Conservation (phyloP, 2,329 filamentous ascomycete genomes). For the Paraconiothyrium brasiliense region DNA sequence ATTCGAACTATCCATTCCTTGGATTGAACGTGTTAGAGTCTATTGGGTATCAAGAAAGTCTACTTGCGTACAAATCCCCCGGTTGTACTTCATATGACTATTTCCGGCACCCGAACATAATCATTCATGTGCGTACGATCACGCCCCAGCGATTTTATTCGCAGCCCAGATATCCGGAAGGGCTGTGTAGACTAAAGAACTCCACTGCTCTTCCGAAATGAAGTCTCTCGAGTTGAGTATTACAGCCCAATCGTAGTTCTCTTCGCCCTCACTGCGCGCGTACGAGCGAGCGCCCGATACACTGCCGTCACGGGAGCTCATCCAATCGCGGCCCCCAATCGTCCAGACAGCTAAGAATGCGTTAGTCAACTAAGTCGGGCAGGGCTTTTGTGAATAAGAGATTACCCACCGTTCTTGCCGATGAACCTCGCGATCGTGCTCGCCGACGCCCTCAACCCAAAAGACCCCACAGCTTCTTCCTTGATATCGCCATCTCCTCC, state of each 20-base stretch:
- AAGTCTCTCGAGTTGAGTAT: slow-evolving; percentile 21
- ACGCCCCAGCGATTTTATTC: background rate
- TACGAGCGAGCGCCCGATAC: slow-evolving; percentile 17
- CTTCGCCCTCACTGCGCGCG: background rate
- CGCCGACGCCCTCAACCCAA: slow-evolving; percentile 29
- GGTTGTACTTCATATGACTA: too few relatives aligned
- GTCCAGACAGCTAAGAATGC: slow-evolving; percentile 8
- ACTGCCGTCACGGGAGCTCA: slow-evolving; percentile 13
- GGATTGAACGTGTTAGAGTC: too few relatives aligned
- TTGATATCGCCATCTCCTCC: slow-evolving; percentile 32
- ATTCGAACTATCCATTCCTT: too few relatives aligned
- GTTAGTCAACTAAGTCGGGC: background rate
- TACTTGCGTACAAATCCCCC: too few relatives aligned
- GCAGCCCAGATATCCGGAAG: slow-evolving; percentile 6
- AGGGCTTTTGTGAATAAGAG: background rate
- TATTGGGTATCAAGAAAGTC: too few relatives aligned
- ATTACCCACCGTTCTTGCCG: slow-evolving; percentile 18
- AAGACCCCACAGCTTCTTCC: slow-evolving; percentile 27
- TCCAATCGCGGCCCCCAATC: slow-evolving; percentile 11
- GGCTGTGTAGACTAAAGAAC: background rate
- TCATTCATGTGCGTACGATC: background rate
- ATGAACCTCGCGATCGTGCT: slow-evolving; percentile 27
- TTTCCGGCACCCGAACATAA: too few relatives aligned
- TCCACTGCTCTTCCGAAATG: slow-evolving; percentile 3
- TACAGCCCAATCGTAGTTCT: slow-evolving; percentile 13